A percentile compares a stretch with the other conserved stretches of the same genome.
These are phyloP conservation scores for Emiliania huxleyi DNA, from an alignment of 78 protist species.

Conservation along the genomic window DNA sequence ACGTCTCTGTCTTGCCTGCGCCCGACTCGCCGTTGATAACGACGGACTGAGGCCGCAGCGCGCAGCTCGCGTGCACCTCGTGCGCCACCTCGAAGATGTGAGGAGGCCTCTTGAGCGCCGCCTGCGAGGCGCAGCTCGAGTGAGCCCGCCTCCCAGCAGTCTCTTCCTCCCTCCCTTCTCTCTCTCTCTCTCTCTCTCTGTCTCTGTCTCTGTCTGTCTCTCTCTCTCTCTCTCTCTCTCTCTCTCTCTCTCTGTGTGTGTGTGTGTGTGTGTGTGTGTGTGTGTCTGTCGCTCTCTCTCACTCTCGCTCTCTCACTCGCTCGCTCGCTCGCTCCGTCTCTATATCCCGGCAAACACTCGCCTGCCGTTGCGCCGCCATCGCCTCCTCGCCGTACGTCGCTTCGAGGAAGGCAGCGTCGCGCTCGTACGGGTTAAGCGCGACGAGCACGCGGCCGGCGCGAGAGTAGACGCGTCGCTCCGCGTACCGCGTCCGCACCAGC, in stretches of 20 bases:
- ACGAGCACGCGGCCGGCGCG: background rate
- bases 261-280: too few species aligned
- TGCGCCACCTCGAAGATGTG: slow-evolving; percentile 75
- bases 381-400: slow-evolving; percentile 45
- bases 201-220: too few species aligned
- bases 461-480: background rate
- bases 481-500: background rate
- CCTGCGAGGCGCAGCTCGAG: too few species aligned
- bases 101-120: too few species aligned
- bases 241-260: too few species aligned
- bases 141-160: too few species aligned
- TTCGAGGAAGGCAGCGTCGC: background rate
- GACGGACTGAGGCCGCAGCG: background rate
- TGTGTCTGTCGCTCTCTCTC: too few species aligned
- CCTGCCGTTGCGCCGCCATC: slow-evolving; percentile 25
- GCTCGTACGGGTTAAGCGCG: slow-evolving; percentile 26
- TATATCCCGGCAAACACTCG: background rate
- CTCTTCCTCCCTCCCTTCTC: too few species aligned
- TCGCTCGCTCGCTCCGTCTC: too few species aligned
- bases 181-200: too few species aligned
- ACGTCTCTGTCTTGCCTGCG: slow-evolving; percentile 44
- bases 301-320: too few species aligned
- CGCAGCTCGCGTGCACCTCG: slow-evolving; percentile 7
- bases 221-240: too few species aligned
- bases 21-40: background rate